Percentiles rank a stretch among this genome's conserved stretches.
Conservation (phyloP, 2,329 filamentous ascomycete genomes). For the Orbilia brochopaga region DNA sequence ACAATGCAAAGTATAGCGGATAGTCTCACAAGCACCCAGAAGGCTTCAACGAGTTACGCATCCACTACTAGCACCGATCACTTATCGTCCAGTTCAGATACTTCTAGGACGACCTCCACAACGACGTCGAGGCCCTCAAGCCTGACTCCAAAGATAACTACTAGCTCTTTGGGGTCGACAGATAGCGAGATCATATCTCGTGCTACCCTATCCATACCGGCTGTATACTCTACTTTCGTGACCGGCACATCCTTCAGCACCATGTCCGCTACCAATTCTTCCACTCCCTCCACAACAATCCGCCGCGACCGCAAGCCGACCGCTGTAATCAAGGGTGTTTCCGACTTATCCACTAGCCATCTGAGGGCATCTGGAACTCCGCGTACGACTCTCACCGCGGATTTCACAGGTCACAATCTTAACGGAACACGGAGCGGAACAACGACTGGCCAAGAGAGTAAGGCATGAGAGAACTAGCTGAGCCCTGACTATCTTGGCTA, state of each 20-base stretch:
- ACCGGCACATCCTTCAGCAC: slow-evolving; percentile 12
- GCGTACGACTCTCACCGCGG: no score
- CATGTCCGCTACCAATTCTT: not conserved
- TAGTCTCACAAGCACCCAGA: no score
- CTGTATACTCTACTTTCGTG: slow-evolving; percentile 15
- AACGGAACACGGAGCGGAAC: no score
- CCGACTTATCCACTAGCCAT: not conserved
- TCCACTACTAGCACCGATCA: no score
- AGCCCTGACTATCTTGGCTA: no score
- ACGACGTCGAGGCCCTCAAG: not conserved
- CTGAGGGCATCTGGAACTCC: no score
- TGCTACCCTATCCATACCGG: slow-evolving; percentile 2
- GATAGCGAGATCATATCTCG: not conserved
- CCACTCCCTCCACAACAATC: slow-evolving; percentile 25
- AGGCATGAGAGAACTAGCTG: no score
- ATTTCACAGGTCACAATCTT: no score
- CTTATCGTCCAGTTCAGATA: no score
- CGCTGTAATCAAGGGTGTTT: not conserved
- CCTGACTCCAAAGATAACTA: not conserved
- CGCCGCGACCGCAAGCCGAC: slow-evolving; percentile 8
- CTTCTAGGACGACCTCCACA: not conserved
- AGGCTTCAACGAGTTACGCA: not conserved
- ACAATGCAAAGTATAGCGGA: no score
- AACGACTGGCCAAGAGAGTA: no score
- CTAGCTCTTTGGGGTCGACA: not conserved